Evolutionary conservation across 345 rosid genomes (phyloP).

Genomic region (Corchorus olitorius): DNA sequence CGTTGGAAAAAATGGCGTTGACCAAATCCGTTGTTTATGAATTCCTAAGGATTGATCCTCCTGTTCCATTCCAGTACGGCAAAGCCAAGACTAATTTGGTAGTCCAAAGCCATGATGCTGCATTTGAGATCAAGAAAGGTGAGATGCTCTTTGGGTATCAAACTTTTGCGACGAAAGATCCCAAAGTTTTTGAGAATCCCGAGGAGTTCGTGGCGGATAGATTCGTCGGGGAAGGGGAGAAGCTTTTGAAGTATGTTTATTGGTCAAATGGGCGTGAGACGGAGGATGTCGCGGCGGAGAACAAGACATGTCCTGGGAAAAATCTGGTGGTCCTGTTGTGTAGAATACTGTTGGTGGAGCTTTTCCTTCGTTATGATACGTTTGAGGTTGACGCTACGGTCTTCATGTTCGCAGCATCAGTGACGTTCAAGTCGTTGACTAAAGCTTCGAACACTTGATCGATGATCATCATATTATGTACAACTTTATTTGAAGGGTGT

Average conservation of each 20-base stretch:
- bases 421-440: slow-evolving; percentile 45
- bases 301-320: slow-evolving; percentile 59
- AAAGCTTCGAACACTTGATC: slow-evolving; percentile 23
- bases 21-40: slow-evolving; percentile 55
- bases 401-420: slow-evolving; percentile 25
- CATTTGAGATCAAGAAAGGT: slow-evolving; percentile 48
- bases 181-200: slow-evolving; percentile 37
- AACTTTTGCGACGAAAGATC: slow-evolving; percentile 49
- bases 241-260: slow-evolving; percentile 45
- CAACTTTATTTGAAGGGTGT: background rate
- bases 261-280: slow-evolving; percentile 60
- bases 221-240: slow-evolving; percentile 47
- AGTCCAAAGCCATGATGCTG: slow-evolving; percentile 46
- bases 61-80: slow-evolving; percentile 50
- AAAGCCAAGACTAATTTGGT: slow-evolving; percentile 44
- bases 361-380: slow-evolving; percentile 55
- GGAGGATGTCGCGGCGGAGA: slow-evolving; percentile 38
- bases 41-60: slow-evolving; percentile 44
- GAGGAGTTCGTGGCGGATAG: slow-evolving; percentile 45
- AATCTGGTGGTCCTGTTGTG: slow-evolving; percentile 46
- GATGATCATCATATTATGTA: background rate
- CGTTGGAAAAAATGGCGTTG: slow-evolving; percentile 43
- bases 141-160: slow-evolving; percentile 58
- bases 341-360: slow-evolving; percentile 45
- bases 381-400: slow-evolving; percentile 31